These are phyloP conservation scores for Penicillium argentinense DNA, from an alignment of 495 filamentous ascomycete species.

Conservation along the genomic window DNA sequence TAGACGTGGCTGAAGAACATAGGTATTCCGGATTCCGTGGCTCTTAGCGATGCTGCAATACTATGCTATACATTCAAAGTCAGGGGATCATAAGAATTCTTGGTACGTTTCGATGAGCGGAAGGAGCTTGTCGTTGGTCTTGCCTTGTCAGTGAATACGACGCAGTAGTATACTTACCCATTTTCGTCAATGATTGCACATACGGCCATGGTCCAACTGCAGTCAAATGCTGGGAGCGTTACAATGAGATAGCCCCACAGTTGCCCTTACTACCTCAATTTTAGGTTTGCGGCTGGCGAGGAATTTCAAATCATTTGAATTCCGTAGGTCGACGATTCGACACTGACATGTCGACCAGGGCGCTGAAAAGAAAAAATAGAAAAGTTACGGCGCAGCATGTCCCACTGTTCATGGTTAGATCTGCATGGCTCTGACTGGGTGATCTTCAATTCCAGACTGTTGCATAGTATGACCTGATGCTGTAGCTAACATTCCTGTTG, in stretches of 20 bases:
- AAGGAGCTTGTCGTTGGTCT: background rate
- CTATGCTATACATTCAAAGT: too few species aligned
- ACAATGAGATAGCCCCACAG: background rate
- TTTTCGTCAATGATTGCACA: conserved; percentile 1
- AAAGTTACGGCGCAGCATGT: background rate
- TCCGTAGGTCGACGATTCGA: background rate
- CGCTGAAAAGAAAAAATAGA: background rate
- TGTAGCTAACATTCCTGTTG: background rate
- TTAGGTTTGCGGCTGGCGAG: background rate
- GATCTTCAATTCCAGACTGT: background rate
- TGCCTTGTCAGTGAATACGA: background rate
- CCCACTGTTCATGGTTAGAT: background rate
- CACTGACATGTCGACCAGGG: too few species aligned
- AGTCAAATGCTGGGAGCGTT: background rate
- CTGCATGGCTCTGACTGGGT: background rate
- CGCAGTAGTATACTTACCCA: background rate
- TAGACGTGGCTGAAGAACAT: background rate
- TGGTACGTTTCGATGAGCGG: too few species aligned
- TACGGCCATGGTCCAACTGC: background rate
- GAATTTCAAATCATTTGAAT: background rate
- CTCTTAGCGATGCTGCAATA: too few species aligned
- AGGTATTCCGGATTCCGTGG: too few species aligned
- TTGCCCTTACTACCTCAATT: background rate
- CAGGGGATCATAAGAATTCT: too few species aligned
- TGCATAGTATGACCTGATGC: background rate